A percentile compares a stretch with the other conserved stretches of the same genome.
Evolutionary conservation across 352 stramenopile species (phyloP).

Genomic region (Phytophthora pluvialis): DNA sequence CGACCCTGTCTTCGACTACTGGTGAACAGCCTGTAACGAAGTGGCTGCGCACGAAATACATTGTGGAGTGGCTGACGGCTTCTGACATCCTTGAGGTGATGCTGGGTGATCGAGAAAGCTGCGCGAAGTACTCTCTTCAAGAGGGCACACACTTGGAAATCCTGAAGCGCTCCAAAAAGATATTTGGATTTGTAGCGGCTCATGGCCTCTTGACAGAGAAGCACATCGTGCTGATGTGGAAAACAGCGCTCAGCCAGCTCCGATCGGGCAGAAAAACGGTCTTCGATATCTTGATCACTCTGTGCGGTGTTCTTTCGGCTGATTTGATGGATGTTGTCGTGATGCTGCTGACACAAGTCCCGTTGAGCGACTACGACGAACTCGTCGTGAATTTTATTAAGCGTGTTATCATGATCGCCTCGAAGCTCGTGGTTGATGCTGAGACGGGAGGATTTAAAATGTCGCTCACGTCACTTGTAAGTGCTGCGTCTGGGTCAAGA

Average conservation of each 20-base stretch:
- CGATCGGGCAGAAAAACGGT: constrained; percentile 72
- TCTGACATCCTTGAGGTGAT: constrained; percentile 87
- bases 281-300: constrained; percentile 73
- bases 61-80: constrained; percentile 81
- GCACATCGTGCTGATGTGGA: constrained; percentile 82
- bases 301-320: constrained; percentile 70
- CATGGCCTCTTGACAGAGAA: constrained; percentile 64
- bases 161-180: constrained; percentile 72
- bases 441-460: constrained; percentile 76
- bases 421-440: constrained; percentile 74
- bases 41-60: constrained; percentile 76
- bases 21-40: constrained; percentile 49
- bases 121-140: constrained; percentile 72
- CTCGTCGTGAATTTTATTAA: constrained; percentile 81
- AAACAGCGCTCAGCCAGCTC: constrained; percentile 69
- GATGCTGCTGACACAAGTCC: constrained; percentile 77
- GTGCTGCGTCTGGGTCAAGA: constrained; percentile 57
- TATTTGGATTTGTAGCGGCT: constrained; percentile 73
- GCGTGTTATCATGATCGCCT: constrained; percentile 73
- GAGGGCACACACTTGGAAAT: constrained; percentile 85
- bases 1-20: constrained; percentile 33
- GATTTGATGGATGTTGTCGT: constrained; percentile 83
- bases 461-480: constrained; percentile 70
- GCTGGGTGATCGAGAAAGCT: constrained; percentile 70
- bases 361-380: constrained; percentile 75